Evolutionary conservation across 2,329 filamentous ascomycete species (phyloP).

Genomic region (Akanthomyces lecanii): DNA sequence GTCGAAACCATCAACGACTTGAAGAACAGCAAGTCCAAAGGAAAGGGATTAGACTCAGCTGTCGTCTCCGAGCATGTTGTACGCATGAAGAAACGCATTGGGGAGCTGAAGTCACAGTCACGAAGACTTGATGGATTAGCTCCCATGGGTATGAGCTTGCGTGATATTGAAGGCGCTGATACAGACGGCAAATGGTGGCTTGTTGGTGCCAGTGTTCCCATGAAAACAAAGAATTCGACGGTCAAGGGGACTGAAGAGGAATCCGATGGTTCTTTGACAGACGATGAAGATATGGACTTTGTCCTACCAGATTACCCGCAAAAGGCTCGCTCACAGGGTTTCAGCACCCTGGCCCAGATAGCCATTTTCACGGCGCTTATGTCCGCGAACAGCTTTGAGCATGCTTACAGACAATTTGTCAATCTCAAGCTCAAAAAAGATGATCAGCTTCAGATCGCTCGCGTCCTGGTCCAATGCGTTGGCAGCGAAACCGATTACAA

Average conservation of each 20-base stretch:
- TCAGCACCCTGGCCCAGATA: conserved; percentile 80
- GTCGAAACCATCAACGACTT: conserved; percentile 92
- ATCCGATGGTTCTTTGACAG: conserved; percentile 28
- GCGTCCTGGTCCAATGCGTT: conserved; percentile 82
- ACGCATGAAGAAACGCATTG: conserved; percentile 83
- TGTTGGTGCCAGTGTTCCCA: conserved; percentile 86
- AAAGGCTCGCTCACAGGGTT: conserved; percentile 75
- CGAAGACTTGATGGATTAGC: conserved; percentile 67
- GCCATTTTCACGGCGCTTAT: conserved; percentile 93
- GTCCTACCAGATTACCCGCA: conserved; percentile 63
- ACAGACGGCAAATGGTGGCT: conserved; percentile 98
- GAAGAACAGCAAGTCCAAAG: conserved; percentile 89
- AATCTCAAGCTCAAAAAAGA: conserved; percentile 83
- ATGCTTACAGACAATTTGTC: conserved; percentile 73
- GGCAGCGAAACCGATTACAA: conserved; percentile 84
- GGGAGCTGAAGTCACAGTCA: conserved; percentile 61
- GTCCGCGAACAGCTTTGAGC: conserved; percentile 76
- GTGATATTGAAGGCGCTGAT: conserved; percentile 77
- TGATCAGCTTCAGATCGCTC: conserved; percentile 80
- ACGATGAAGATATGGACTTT: conserved; percentile 45
- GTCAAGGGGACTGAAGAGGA: conserved; percentile 21
- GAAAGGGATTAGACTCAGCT: conserved; percentile 63
- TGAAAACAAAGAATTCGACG: conserved; percentile 23
- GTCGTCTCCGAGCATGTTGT: conserved; percentile 77
- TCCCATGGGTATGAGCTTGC: conserved; percentile 74